These are phyloP conservation scores for Ambrosia artemisiifolia DNA, from an alignment of 129 eudicot species.

Conservation along the genomic window DNA sequence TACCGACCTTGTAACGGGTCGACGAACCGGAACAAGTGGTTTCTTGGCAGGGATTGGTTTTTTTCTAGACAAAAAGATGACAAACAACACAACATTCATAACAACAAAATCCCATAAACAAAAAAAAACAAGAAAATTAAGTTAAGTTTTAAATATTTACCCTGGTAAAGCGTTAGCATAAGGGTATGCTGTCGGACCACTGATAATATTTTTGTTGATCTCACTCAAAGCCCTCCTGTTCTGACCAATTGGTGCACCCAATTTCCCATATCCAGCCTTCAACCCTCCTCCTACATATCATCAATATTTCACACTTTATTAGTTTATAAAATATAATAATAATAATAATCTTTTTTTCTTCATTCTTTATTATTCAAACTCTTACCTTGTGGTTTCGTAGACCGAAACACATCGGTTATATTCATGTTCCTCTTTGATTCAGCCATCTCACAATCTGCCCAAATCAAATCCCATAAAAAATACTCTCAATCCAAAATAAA, in stretches of 20 bases:
- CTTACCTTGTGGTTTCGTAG: constrained; percentile 52
- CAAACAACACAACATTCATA: background rate
- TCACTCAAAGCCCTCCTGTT: constrained; percentile 65
- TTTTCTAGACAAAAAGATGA: constrained; percentile 31
- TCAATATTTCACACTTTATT: background rate
- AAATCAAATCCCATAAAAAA: constrained; percentile 11
- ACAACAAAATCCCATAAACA: background rate
- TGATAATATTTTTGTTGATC: constrained; percentile 55
- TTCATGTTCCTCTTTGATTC: constrained; percentile 65
- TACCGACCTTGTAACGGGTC: constrained; percentile 79
- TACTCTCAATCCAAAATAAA: background rate
- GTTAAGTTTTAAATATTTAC: constrained; percentile 30
- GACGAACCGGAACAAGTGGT: constrained; percentile 59
- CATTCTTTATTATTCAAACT: background rate
- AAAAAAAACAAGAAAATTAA: background rate
- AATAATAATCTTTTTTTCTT: background rate
- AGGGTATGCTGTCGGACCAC: constrained; percentile 42
- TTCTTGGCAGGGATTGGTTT: constrained; percentile 44
- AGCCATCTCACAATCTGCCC: constrained; percentile 50
- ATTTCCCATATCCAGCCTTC: constrained; percentile 42
- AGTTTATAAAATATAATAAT: background rate
- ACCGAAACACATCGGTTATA: constrained; percentile 36
- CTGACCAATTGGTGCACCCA: constrained; percentile 35
- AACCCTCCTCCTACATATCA: constrained; percentile 27
- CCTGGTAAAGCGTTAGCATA: constrained; percentile 40